Percentiles rank a stretch among this genome's conserved stretches.
Evolutionary conservation across 495 filamentous ascomycete species (phyloP).

Genomic region (Penicillium manginii): DNA sequence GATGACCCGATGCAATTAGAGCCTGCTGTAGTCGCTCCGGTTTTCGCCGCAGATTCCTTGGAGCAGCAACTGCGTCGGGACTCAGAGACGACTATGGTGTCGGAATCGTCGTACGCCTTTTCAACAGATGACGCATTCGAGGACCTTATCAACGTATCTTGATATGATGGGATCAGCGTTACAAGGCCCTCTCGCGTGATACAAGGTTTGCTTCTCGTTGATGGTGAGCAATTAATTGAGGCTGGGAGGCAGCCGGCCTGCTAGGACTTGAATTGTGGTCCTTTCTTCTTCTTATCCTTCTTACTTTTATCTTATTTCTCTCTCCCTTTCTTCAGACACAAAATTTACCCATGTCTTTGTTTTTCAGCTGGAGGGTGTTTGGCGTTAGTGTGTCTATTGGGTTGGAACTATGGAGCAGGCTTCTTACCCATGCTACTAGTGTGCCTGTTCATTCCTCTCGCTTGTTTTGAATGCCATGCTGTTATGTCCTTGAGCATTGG

Average conservation of each 20-base stretch:
- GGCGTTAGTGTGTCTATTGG: slow-evolving; percentile 17
- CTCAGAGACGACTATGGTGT: slow-evolving; percentile 32
- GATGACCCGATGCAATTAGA: slow-evolving; percentile 40
- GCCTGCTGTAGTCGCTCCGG: slow-evolving; percentile 6
- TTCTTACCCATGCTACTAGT: slow-evolving; percentile 1
- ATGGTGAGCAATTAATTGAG: background rate
- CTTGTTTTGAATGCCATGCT: slow-evolving; percentile 8
- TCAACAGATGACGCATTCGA: slow-evolving; percentile 40
- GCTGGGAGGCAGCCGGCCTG: background rate
- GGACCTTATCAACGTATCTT: slow-evolving; percentile 36
- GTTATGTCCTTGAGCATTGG: slow-evolving; percentile 2
- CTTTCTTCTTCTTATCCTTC: background rate
- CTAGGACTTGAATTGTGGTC: background rate
- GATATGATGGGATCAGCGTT: background rate
- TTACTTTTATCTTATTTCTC: background rate
- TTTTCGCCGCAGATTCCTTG: slow-evolving; percentile 23
- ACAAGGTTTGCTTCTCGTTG: background rate
- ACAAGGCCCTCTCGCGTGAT: background rate
- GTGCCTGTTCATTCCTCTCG: background rate
- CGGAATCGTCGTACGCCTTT: slow-evolving; percentile 37
- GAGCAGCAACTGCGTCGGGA: slow-evolving; percentile 37
- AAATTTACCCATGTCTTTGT: background rate
- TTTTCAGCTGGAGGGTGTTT: slow-evolving; percentile 24
- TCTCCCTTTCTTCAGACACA: background rate
- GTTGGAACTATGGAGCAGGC: background rate